Evolutionary conservation across 1,139 yeast genomes (phyloP).

Genomic region (Kurtzmaniella quercitrusa): DNA sequence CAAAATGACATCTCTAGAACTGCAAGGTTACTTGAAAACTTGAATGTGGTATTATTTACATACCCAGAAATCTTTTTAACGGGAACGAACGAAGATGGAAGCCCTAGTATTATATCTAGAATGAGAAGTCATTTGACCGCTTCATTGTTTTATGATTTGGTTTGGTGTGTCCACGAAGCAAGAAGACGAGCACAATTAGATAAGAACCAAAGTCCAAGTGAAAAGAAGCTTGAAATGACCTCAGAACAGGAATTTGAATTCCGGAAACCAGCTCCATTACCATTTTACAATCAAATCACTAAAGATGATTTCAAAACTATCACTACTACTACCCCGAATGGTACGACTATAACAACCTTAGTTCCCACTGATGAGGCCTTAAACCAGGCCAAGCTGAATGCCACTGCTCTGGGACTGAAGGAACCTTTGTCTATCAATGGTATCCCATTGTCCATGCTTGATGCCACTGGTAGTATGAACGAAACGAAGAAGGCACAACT

Average conservation of each 20-base stretch:
- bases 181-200: slow-evolving; percentile 64
- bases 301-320: slow-evolving; percentile 84
- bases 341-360: slow-evolving; percentile 84
- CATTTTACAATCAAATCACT: slow-evolving; percentile 92
- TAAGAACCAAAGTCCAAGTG: slow-evolving; percentile 25
- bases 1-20: slow-evolving; percentile 89
- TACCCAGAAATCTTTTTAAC: slow-evolving; percentile 70
- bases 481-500: slow-evolving; percentile 12
- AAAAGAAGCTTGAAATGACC: slow-evolving; percentile 11
- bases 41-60: slow-evolving; percentile 81
- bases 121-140: slow-evolving; percentile 94
- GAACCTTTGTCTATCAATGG: slow-evolving; percentile 71
- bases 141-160: slow-evolving; percentile 84
- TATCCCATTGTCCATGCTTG: slow-evolving; percentile 74
- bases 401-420: slow-evolving; percentile 48
- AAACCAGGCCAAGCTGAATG: slow-evolving; percentile 50
- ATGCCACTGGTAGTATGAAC: slow-evolving; percentile 69
- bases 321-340: slow-evolving; percentile 85
- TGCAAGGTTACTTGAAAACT: slow-evolving; percentile 86
- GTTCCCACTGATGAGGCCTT: slow-evolving; percentile 84
- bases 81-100: slow-evolving; percentile 41
- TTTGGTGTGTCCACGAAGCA: slow-evolving; percentile 95
- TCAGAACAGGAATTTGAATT: slow-evolving; percentile 9
- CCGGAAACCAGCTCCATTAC: slow-evolving; percentile 61
- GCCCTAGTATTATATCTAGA: slow-evolving; percentile 67